Evolutionary conservation across 257 asterid genomes (phyloP).

Genomic region (Solanum medicagineum): DNA sequence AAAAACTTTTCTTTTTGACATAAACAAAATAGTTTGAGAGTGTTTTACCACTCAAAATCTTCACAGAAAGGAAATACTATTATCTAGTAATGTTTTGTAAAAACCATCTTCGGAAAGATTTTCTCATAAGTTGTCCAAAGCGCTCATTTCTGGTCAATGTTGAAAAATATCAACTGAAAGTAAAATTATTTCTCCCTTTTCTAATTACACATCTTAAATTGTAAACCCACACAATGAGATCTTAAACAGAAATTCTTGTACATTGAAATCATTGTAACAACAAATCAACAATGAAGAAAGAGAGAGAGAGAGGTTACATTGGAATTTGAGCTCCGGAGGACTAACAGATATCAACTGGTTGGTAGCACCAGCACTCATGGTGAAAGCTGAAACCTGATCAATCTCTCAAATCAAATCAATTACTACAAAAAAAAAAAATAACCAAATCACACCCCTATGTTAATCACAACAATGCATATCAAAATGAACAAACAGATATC

Average conservation of each 20-base stretch:
- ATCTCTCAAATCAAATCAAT: background rate
- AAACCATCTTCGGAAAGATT: background rate
- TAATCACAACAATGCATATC: background rate
- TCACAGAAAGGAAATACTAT: background rate
- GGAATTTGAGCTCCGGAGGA: slow-evolving; percentile 71
- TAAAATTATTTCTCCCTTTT: background rate
- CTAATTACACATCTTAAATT: background rate
- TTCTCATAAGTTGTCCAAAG: background rate
- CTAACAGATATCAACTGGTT: slow-evolving; percentile 44
- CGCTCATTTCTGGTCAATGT: background rate
- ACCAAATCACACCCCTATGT: background rate
- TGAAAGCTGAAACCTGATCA: background rate
- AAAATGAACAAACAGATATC: background rate
- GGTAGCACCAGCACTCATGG: slow-evolving; percentile 31
- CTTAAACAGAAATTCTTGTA: background rate
- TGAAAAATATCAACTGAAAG: background rate
- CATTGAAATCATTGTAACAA: background rate
- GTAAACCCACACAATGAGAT: background rate
- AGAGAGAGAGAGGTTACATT: slow-evolving; percentile 20
- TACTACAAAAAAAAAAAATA: background rate
- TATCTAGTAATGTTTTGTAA: background rate
- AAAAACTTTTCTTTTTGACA: background rate
- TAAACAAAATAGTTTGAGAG: background rate
- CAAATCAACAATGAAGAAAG: background rate
- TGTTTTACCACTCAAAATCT: background rate